Base-by-base conservation (phyloP, 2,329 filamentous ascomycete species). In the Penicillium griseofulvum region DNA sequence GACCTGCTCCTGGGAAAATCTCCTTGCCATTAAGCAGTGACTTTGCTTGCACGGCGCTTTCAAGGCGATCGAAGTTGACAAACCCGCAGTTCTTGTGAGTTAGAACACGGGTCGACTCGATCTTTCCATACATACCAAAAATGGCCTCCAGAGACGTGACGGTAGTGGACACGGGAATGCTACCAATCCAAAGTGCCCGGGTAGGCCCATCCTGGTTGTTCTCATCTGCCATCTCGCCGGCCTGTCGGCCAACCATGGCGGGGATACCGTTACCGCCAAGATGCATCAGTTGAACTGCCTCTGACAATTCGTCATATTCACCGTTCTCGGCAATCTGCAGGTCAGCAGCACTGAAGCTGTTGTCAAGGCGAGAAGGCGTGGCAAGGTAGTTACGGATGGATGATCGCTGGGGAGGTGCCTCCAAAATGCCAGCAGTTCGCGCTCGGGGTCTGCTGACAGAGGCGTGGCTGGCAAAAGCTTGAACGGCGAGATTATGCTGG, bases 31-130 rank as follows among this genome's bases (percentile, higher is more conserved):
- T 97, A 75, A 96, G 87, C 69, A 87, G 83, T 14, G 86, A 86
- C 72, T 93, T 95, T 16, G 94, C 94, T 57, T 90, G 87, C 37
- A 97, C 87, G 53, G 94, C 94, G 70, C 91, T 96, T 62, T 97
- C 92, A 29, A 94, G 78, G 56, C 85, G 87, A 74, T 97, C 91
- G 68, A 96, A 99, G 74, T 99, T 99, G 70, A 99, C 93, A 66
- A 99, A 99, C 3, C 93, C 94, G 71, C 94, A 99, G 75, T 96
- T 97, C 81, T 99, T 99, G 80, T 99, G 91, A 0, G 94, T 97
- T 58, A 99, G 81, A 5, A 99, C 94, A 61, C 94, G 85, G 28
- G 91, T 93, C 4, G 93, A 97, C 62, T 94, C 83, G 60, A 99
- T 96, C 3, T 88, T 83, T 10, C 94, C 94, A 64, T 94, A 96